These are phyloP conservation scores for Nicotiana otophora DNA, from an alignment of 257 asterid genomes.

Conservation along the genomic window DNA sequence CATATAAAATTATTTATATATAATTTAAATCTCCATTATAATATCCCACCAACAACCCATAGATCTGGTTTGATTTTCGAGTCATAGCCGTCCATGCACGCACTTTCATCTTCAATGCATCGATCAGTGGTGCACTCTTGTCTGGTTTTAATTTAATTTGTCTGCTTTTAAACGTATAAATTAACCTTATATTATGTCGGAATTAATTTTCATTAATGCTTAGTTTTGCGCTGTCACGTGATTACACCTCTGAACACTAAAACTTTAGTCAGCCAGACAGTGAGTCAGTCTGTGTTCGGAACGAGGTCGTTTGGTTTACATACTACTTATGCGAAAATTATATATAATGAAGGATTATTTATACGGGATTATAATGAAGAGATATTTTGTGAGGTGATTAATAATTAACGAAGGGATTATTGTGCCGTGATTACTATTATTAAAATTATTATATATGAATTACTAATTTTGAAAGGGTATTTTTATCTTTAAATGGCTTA, in stretches of 20 bases:
- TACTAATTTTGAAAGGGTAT: too few species aligned
- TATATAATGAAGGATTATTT: too few species aligned
- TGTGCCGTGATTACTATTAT: too few species aligned
- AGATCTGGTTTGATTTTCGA: not conserved
- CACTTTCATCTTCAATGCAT: not conserved
- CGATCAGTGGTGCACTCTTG: not conserved
- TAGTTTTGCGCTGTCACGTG: not conserved
- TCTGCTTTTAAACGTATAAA: not conserved
- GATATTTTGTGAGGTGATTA: too few species aligned
- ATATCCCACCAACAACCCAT: not conserved
- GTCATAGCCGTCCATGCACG: not conserved
- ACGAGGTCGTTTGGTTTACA: not conserved
- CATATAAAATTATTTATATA: too few species aligned
- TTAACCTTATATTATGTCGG: not conserved
- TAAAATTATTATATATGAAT: too few species aligned
- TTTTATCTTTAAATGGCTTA: too few species aligned
- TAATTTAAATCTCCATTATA: not conserved
- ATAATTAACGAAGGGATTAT: too few species aligned
- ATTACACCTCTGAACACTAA: not conserved
- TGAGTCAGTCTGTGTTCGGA: not conserved
- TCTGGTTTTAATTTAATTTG: not conserved
- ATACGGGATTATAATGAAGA: too few species aligned
- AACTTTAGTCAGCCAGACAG: not conserved
- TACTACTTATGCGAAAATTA: too few species aligned
- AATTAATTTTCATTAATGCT: not conserved